These are phyloP conservation scores for Fusarium sacchari DNA, from an alignment of 2,329 filamentous ascomycete genomes.

Conservation along the genomic window DNA sequence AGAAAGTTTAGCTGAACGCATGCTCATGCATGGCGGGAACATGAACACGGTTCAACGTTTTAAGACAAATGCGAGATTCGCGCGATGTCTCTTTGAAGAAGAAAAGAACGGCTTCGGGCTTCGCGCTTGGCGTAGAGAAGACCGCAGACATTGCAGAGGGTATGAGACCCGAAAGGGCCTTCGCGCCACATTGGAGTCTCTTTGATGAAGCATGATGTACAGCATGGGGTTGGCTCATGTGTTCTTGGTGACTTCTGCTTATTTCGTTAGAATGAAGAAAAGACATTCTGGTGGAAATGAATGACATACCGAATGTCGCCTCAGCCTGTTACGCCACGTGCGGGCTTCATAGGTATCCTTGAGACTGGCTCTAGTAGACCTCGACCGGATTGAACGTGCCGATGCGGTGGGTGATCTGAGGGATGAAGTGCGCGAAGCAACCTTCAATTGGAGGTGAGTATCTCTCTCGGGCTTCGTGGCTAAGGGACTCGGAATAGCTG, in stretches of 20 bases:
- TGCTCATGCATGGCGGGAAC: background rate
- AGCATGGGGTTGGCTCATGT: background rate
- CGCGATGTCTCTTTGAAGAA: background rate
- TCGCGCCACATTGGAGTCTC: constrained; percentile 20
- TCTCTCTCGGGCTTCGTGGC: background rate
- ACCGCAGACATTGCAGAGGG: constrained; percentile 18
- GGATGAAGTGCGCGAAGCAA: background rate
- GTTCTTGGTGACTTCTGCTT: background rate
- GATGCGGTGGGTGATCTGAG: background rate
- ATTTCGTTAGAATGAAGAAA: background rate
- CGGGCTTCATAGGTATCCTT: constrained; percentile 18
- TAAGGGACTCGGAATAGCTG: constrained; percentile 1
- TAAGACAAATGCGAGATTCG: background rate
- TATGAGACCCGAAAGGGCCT: constrained; percentile 19
- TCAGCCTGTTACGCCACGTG: constrained; percentile 19
- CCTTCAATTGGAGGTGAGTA: background rate
- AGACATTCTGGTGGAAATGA: background rate
- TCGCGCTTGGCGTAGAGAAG: constrained; percentile 13
- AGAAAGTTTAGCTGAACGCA: too few relatives aligned
- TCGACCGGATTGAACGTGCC: background rate
- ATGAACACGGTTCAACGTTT: background rate
- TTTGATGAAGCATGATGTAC: constrained; percentile 20
- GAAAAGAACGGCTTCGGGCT: background rate
- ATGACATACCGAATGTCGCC: constrained; percentile 10
- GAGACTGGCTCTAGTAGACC: background rate